These are phyloP conservation scores for Kodamaea anthophila DNA, from an alignment of 1,139 yeast species.

Conservation along the genomic window DNA sequence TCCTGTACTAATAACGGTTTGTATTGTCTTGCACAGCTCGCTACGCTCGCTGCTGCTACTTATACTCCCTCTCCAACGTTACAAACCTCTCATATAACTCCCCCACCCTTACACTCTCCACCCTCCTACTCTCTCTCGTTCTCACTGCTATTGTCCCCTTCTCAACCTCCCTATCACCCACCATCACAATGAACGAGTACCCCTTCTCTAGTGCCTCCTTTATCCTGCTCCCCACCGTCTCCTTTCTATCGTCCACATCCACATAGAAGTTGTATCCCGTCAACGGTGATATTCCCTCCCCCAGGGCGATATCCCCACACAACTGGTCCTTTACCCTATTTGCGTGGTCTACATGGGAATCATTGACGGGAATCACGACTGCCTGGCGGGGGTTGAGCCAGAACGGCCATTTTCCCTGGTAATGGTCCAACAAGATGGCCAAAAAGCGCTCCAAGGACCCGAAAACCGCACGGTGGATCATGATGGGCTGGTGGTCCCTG, in stretches of 20 bases:
- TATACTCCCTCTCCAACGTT: slow-evolving; percentile 42
- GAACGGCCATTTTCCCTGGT: slow-evolving; percentile 95
- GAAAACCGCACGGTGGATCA: slow-evolving; percentile 92
- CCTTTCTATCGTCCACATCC: slow-evolving; percentile 68
- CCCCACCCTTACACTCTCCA: slow-evolving; percentile 37
- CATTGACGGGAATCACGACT: slow-evolving; percentile 73
- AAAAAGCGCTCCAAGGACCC: slow-evolving; percentile 92
- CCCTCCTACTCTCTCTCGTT: slow-evolving; percentile 48
- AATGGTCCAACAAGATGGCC: slow-evolving; percentile 87
- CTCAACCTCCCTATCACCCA: slow-evolving; percentile 82
- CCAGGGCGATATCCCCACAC: slow-evolving; percentile 42
- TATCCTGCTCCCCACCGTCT: slow-evolving; percentile 75
- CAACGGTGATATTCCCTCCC: slow-evolving; percentile 40
- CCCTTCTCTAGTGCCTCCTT: slow-evolving; percentile 74
- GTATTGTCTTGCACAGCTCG: slow-evolving; percentile 3
- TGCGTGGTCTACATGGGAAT: slow-evolving; percentile 50
- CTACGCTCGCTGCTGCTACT: slow-evolving; percentile 8
- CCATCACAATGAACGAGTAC: slow-evolving; percentile 70
- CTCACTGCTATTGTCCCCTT: slow-evolving; percentile 62
- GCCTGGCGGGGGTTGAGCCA: slow-evolving; percentile 98
- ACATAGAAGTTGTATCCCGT: slow-evolving; percentile 63
- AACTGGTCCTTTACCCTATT: slow-evolving; percentile 39
- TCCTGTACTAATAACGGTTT: slow-evolving; percentile 2
- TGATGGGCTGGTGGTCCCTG: slow-evolving; percentile 64
- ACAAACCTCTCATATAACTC: slow-evolving; percentile 47